Evolutionary conservation across 352 stramenopile genomes (phyloP), one percentile per base, ranked within the genome.

Genomic region (Pythium graminicola): DNA sequence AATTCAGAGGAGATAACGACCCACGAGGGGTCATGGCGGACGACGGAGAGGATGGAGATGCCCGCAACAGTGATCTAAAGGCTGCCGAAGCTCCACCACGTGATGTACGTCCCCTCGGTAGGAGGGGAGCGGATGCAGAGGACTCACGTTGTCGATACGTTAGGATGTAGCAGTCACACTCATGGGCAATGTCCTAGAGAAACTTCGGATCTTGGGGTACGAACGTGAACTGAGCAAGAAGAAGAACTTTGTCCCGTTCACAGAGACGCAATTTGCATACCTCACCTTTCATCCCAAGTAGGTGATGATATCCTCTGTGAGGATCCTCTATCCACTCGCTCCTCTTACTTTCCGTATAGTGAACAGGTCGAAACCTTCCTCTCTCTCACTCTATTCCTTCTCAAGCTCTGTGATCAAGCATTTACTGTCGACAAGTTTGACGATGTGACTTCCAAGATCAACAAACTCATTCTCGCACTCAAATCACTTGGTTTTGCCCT

Each of bases 361-460:
- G 74, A 75, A 16, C 82, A 93, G 61, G 88, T 91, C 52, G 90
- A 87, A 57, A 72, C 62, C 48, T 89, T 93, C 44, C 54, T 93
- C 43, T 74, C 89, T 32, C 64, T 93, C 17, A 69, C 85, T 19
- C 69, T 70, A 6, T 88, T 72, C 47, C 57, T 93, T 16, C 83
- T 93, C 64, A 87, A 88, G 51, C 69, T 81, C 35, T 81, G 72
- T 60, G 67, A 78, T 55, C 82, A 91, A 51, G 82, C 90, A 16
- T 86, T 93, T 50, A 69, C 74, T 20, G 73, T 93, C 36, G 82
- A 93, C 73, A 93, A 93, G 67, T 93, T 89, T 62, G 82, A 93
- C 73, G 80, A 93, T 65, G 76, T 81, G 26, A 88, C 85, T 64
- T 89, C 82, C 35, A 89, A 77, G 56, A 72, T 90, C 62, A 93